Evolutionary conservation across 306 rosid species (phyloP), one percentile per base, ranked within the genome.

Genomic region (Lagenaria siceraria): DNA sequence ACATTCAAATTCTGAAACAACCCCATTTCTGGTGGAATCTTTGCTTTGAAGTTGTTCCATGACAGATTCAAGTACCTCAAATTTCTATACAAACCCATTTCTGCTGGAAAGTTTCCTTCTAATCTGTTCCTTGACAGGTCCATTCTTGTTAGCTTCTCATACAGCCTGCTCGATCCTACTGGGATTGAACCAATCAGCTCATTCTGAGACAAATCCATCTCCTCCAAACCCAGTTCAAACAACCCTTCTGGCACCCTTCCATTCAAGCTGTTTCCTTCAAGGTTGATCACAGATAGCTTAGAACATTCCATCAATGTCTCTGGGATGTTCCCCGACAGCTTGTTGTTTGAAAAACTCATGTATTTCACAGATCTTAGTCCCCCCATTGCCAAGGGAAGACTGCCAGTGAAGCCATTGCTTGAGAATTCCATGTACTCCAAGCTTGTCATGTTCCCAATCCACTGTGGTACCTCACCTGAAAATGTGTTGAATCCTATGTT

Each of bases 161-260:
- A 89, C 29, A 93, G 74, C 60, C 81, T 82, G 65, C 87, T 83
- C 53, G 96, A 89, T 25, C 90, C 95, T 10, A 77, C 49, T 43
- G 96, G 96, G 61, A 94, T 84, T n/a, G 86, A 74, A 55, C 98
- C 96, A 5, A 42, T 43, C 11, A 94, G 75, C 42, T 81, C 81
- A 83, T 89, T 94, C 19, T 82, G 65, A 4, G 98, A 87, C 29
- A 94, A 75, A 78, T 92, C 93, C 10, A 90, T 81, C 87, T 88
- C 93, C 80, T 87, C 87, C 85, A 92, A 84, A 18, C 95, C 92
- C 46, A 90, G 75, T 81, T 90, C 86, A 76, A 95, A 90, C 85
- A 95, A 69, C n/a, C 90, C 87, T 82, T 85, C 92, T 24, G 96
- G 96, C 66, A 95, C 82, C 74, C 78, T 85, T 8, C 97, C 98